Evolutionary conservation across 257 asterid genomes (phyloP).

Genomic region (Solanum gracilifrons): DNA sequence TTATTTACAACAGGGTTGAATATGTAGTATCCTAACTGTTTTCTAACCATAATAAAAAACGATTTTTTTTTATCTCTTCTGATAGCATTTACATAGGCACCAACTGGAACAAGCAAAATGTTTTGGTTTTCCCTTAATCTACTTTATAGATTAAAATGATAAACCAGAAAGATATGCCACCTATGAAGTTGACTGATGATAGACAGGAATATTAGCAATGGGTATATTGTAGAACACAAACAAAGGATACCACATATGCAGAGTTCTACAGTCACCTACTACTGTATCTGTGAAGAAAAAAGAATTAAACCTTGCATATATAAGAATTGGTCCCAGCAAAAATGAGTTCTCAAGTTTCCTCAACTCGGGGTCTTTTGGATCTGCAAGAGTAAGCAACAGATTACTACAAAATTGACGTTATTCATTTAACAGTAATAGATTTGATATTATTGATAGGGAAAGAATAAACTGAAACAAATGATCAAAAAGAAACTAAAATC

Average conservation of each 20-base stretch:
- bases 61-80: not conserved
- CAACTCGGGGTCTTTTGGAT: slow-evolving; percentile 61
- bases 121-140: not conserved
- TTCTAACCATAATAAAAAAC: not conserved
- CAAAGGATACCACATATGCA: not conserved
- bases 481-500: not conserved
- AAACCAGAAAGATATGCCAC: not conserved
- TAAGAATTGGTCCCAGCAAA: slow-evolving; percentile 83
- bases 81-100: not conserved
- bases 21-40: not conserved
- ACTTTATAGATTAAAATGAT: not conserved
- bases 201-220: not conserved
- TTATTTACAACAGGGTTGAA: not conserved
- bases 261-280: not conserved
- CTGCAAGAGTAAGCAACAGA: slow-evolving; percentile 30
- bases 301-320: slow-evolving; percentile 58
- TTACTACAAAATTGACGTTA: not conserved
- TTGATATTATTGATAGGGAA: not conserved
- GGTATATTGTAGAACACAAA: not conserved
- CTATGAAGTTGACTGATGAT: not conserved
- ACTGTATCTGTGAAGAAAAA: not conserved
- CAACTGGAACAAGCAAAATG: not conserved
- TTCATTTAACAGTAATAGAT: not conserved
- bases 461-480: not conserved
- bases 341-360: slow-evolving; percentile 77